Percentiles rank a stretch among this genome's conserved stretches.
phyloP scores from a whole-genome alignment of 306 rosid species.

The Cucurbita pepo region DNA sequence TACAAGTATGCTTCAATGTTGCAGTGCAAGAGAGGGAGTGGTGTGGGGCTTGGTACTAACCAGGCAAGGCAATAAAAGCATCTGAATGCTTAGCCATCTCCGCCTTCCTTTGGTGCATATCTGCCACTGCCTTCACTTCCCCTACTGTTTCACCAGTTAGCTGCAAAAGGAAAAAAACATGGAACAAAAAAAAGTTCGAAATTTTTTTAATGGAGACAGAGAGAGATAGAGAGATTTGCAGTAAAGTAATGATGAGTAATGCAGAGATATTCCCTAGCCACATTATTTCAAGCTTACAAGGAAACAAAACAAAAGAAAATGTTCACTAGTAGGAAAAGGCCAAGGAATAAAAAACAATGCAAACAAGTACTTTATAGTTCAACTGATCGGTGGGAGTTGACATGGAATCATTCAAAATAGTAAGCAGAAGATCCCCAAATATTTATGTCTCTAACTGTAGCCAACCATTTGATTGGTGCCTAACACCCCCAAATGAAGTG shows the following conservation, averaged over 20 bases:
- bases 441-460: not conserved
- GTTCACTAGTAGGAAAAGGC: conserved; percentile 2
- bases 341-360: conserved; percentile 8
- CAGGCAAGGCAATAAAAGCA: conserved; percentile 97
- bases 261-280: conserved; percentile 10
- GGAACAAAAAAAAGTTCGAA: not conserved
- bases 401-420: not conserved
- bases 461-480: conserved; percentile 2
- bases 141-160: conserved; percentile 94
- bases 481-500: not conserved
- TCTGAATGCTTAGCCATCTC: conserved; percentile 94
- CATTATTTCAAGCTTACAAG: not conserved
- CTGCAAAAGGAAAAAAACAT: conserved; percentile 26
- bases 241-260: conserved; percentile 8
- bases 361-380: not conserved
- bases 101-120: conserved; percentile 98
- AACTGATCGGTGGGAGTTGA: not conserved
- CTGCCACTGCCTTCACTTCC: conserved; percentile 93
- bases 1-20: not conserved
- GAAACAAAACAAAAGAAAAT: not conserved
- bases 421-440: conserved; percentile 1
- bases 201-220: not conserved
- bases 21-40: not conserved
- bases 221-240: not conserved
- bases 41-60: conserved; percentile 24